Evolutionary conservation across 2,329 filamentous ascomycete genomes (phyloP).

Genomic region (Ophiosphaerella herpotricha): DNA sequence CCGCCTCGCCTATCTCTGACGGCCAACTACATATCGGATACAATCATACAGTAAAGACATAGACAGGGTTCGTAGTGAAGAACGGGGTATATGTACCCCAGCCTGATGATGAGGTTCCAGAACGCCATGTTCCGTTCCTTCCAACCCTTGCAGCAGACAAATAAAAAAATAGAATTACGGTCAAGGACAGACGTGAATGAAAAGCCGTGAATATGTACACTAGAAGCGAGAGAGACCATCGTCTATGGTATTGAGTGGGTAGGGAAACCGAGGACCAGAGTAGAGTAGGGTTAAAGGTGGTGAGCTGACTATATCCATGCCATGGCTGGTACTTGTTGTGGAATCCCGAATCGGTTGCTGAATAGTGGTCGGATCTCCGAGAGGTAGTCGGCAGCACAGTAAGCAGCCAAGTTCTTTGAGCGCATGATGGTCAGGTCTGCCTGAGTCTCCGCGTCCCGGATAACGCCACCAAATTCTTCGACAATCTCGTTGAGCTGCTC

Average conservation of each 20-base stretch:
- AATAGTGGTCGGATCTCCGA: constrained; percentile 73
- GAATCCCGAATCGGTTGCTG: constrained; percentile 24
- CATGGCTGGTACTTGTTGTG: constrained; percentile 29
- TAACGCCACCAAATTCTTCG: constrained; percentile 74
- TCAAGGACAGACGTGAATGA: constrained; percentile 18
- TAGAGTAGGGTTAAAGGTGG: neutral
- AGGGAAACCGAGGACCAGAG: constrained; percentile 3
- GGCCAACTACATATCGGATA: neutral
- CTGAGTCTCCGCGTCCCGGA: constrained; percentile 67
- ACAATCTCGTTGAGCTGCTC: constrained; percentile 91
- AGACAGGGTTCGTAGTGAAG: constrained; percentile 20
- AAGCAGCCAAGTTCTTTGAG: constrained; percentile 71
- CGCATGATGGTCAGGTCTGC: constrained; percentile 75
- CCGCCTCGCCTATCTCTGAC: neutral
- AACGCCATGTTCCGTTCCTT: constrained; percentile 19
- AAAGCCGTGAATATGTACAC: constrained; percentile 22
- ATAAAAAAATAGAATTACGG: constrained; percentile 21
- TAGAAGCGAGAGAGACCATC: constrained; percentile 17
- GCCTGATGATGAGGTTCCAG: constrained; percentile 15
- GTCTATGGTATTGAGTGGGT: constrained; percentile 14
- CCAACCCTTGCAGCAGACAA: constrained; percentile 16
- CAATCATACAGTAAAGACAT: constrained; percentile 16
- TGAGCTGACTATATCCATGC: constrained; percentile 39
- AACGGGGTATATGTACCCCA: constrained; percentile 18
- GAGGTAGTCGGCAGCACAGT: constrained; percentile 82